Base-by-base conservation (phyloP, 1,284 basidiomycete species). In the Apiotrichum montevideense region DNA sequence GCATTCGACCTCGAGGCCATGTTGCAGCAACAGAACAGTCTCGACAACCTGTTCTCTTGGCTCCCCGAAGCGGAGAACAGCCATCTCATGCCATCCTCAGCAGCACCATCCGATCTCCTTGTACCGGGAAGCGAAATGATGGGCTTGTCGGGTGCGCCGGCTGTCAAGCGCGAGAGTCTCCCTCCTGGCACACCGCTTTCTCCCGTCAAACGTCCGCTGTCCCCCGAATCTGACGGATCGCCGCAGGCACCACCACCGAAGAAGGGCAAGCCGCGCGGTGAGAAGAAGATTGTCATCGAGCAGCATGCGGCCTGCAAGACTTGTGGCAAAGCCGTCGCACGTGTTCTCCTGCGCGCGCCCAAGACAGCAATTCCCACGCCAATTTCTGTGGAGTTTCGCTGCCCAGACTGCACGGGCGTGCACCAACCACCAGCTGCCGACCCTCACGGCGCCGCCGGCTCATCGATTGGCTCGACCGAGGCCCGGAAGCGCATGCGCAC, bases 1-100 rank as follows among this genome's bases (percentile, higher is more conserved):
- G 65, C 68, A 3, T 72, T 73, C 54, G 73, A 74, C 52, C 66
- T 74, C 33, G 70, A 74, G 56, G 68, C 70, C 8, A 68, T 74
- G 61, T 58, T 72, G 39, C 65, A 68, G 51, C 60, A 56, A 39
- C 51, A 63, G 39, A 61, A 65, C 40, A 21, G 21, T 21, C 66
- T 71, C 35, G 66, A 68, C 46, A 57, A 64, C 49, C 54, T 66
- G 42, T 69, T 75, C 46, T 68, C 70, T 1, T 75, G 71, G 71
- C 52, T 75, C n/a, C 70, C 72, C 3, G 69, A 72, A 50, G 57
- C 48, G 2, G 48, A 48, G 21, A 15, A 45, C 10, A 35, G 13
- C 21, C 46, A 52, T 37, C 45, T 46, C 8, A 32, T 57, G 35
- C 56, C 52, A 11, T 48, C 40, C 39, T 51, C 51, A 2, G 53